Conservation (phyloP, 2,329 filamentous ascomycete species). For the Alternaria arborescens region DNA sequence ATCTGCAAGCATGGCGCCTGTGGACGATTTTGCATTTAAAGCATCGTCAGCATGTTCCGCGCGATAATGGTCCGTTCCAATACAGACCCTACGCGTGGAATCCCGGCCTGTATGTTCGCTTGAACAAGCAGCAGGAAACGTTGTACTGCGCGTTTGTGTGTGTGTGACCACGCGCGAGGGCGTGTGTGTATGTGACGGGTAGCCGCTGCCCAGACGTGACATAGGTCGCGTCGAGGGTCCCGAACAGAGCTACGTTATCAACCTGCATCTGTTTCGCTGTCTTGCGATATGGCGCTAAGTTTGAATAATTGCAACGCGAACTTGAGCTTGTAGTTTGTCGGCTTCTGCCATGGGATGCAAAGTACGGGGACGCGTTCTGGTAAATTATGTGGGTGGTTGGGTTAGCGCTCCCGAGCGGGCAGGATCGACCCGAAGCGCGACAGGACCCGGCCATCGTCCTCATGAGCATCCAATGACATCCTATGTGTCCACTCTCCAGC, state of each 20-base stretch:
- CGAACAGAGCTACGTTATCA: background rate
- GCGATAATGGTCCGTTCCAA: background rate
- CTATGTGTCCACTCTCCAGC: background rate
- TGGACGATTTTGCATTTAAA: background rate
- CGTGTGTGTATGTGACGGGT: background rate
- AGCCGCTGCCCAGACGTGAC: conserved; percentile 12
- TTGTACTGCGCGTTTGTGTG: background rate
- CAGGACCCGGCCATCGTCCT: background rate
- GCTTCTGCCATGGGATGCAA: background rate
- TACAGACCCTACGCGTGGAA: background rate
- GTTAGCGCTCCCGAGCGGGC: background rate
- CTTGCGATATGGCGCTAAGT: background rate
- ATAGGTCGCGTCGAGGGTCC: conserved; percentile 7
- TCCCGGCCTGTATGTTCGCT: background rate
- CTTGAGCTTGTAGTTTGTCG: background rate
- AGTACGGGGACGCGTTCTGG: background rate
- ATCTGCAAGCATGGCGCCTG: background rate
- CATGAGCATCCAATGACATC: background rate
- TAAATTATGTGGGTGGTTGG: background rate
- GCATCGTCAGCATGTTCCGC: background rate
- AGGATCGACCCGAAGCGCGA: conserved; percentile 1
- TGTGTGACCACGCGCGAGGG: background rate
- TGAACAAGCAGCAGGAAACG: background rate
- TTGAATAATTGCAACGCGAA: background rate
- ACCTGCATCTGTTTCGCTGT: background rate